These are phyloP conservation scores for Fusarium albosuccineum DNA, from an alignment of 2,329 filamentous ascomycete species.

Conservation along the genomic window DNA sequence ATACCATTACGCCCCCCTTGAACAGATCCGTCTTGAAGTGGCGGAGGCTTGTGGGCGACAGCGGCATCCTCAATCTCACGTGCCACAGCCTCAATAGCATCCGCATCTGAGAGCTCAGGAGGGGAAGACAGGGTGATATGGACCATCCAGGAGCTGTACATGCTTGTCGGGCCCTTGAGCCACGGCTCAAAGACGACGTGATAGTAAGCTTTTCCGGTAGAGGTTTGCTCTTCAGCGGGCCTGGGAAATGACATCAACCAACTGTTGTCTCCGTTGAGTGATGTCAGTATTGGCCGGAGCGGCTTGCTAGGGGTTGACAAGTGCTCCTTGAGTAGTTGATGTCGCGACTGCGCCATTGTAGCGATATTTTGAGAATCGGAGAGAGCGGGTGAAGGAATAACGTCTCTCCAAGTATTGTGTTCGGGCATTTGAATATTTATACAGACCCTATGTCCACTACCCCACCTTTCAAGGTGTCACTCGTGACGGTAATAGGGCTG, in stretches of 20 bases:
- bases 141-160: constrained; percentile 40
- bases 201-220: constrained; percentile 3
- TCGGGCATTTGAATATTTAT: too few species aligned
- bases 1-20: background rate
- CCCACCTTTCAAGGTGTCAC: too few species aligned
- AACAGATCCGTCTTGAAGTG: background rate
- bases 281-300: background rate
- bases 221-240: background rate
- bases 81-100: constrained; percentile 31
- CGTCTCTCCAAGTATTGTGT: too few species aligned
- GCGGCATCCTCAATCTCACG: constrained; percentile 37
- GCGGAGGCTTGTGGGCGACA: background rate
- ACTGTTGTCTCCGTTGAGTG: constrained; percentile 5
- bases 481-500: too few species aligned
- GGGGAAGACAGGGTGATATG: constrained; percentile 21
- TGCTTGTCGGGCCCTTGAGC: constrained; percentile 45
- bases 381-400: too few species aligned
- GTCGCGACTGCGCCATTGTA: too few species aligned
- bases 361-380: too few species aligned
- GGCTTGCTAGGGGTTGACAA: background rate
- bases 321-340: too few species aligned
- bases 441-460: too few species aligned
- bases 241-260: constrained; percentile 14
- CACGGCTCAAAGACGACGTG: constrained; percentile 49
- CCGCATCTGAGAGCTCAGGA: constrained; percentile 13